Evolutionary conservation across 2,329 filamentous ascomycete genomes (phyloP), one percentile per base, ranked within the genome.

Genomic region (Scytalidium sp.): DNA sequence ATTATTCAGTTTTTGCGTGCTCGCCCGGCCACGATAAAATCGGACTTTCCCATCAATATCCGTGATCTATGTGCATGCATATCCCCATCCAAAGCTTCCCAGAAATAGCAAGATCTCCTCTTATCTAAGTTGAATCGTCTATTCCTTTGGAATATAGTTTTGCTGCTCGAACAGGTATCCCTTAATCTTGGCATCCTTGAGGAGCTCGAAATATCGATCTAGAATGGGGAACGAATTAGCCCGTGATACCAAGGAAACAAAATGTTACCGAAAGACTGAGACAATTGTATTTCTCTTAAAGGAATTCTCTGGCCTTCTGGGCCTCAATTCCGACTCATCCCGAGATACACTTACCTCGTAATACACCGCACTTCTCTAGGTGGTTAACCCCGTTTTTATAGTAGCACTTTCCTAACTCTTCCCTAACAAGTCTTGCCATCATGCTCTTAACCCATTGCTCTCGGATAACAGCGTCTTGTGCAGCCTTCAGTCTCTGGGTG

Each of bases 401-500:
- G 72, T 94, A 94, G 76, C 89, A 94, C 75, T 90, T 93, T 70
- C 85, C 80, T 74, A 94, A 75, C 76, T 94, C 89, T 68, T 93
- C 87, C 56, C 87, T 77, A 49, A 94, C 87, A 56, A 94, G 73
- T 54, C 89, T 79, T 50, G 87, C 87, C 89, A 92, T 94, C 89
- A 94, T 94, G 68, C 86, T 85, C 68, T 83, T 84, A 52, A 94
- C 88, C 90, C 90, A 94, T 75, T 94, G 89, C 74, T 94, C 89
- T 56, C 88, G 80, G 62, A 94, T 81, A 50, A 94, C 80, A 57
- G 88, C 81, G 68, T 94, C 89, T 68, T 93, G 88, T 47, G 89
- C 89, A 54, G 84, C 84, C 76, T 93, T 94, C 67, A 94, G 77
- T 60, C 83, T 82, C 67, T 82, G 83, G 68, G 85, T 90, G 74